Conservation (phyloP, 495 filamentous ascomycete species). For the Neurospora sp. region DNA sequence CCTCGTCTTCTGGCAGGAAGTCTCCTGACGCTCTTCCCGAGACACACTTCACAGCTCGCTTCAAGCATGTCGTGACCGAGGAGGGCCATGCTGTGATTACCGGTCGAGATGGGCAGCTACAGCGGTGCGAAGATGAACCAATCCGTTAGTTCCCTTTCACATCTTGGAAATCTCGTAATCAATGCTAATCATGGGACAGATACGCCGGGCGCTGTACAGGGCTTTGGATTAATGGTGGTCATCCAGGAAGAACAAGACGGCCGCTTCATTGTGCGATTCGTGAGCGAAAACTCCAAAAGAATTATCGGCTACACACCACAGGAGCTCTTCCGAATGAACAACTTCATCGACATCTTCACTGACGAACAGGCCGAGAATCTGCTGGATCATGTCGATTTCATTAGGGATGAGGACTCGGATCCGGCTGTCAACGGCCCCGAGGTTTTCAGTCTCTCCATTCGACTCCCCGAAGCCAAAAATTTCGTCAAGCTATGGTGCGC, state of each 20-base stretch:
- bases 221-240: slow-evolving; percentile 71
- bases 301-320: slow-evolving; percentile 73
- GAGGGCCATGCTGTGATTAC: slow-evolving; percentile 81
- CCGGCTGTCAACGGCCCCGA: slow-evolving; percentile 68
- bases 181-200: slow-evolving; percentile 16
- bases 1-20: slow-evolving; percentile 8
- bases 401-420: slow-evolving; percentile 67
- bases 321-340: slow-evolving; percentile 62
- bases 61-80: slow-evolving; percentile 69
- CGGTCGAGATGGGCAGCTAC: slow-evolving; percentile 59
- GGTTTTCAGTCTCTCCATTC: slow-evolving; percentile 70
- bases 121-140: slow-evolving; percentile 85
- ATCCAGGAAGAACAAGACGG: slow-evolving; percentile 63
- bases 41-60: slow-evolving; percentile 52
- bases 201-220: slow-evolving; percentile 81
- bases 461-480: slow-evolving; percentile 35
- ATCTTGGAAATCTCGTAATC: neutral
- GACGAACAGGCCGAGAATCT: slow-evolving; percentile 77
- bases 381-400: slow-evolving; percentile 80
- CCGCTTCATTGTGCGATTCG: slow-evolving; percentile 60
- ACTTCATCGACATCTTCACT: slow-evolving; percentile 69
- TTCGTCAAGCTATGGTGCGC: slow-evolving; percentile 78
- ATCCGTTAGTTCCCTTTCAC: slow-evolving; percentile 38
- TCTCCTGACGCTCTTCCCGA: slow-evolving; percentile 26
- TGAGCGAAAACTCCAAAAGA: slow-evolving; percentile 73